These are phyloP conservation scores for Nitzschia sp. DNA, from an alignment of 108 stramenopile genomes.

Conservation along the genomic window DNA sequence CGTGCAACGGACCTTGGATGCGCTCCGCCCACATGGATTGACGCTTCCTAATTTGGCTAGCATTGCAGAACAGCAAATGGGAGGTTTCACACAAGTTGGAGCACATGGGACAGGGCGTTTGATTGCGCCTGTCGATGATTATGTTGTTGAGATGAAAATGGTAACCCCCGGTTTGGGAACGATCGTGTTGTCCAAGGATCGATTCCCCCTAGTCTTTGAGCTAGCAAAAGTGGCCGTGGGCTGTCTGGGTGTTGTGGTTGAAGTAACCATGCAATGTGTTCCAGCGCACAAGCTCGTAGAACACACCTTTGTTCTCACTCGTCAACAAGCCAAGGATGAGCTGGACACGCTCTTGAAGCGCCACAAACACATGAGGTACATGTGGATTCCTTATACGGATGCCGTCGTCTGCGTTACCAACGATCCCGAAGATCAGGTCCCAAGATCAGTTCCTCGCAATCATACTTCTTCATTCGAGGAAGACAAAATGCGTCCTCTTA, in stretches of 20 bases:
- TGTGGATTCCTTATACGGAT: slow-evolving; percentile 99
- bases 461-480: slow-evolving; percentile 9
- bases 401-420: slow-evolving; percentile 94
- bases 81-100: slow-evolving; percentile 91
- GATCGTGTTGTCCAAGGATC: slow-evolving; percentile 65
- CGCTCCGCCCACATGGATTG: slow-evolving; percentile 66
- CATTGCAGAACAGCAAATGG: slow-evolving; percentile 97
- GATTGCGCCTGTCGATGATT: slow-evolving; percentile 93
- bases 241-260: slow-evolving; percentile 92
- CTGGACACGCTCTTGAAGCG: slow-evolving; percentile 53
- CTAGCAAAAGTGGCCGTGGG: slow-evolving; percentile 91
- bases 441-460: slow-evolving; percentile 26
- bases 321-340: slow-evolving; percentile 73
- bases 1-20: slow-evolving; percentile 71
- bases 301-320: slow-evolving; percentile 84
- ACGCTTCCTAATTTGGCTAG: slow-evolving; percentile 95
- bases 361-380: slow-evolving; percentile 95
- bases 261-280: slow-evolving; percentile 88
- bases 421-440: slow-evolving; percentile 66
- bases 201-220: slow-evolving; percentile 73
- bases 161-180: slow-evolving; percentile 86
- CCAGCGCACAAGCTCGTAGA: slow-evolving; percentile 89
- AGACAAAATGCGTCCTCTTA: slow-evolving; percentile 60
- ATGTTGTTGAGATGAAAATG: slow-evolving; percentile 83
- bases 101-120: slow-evolving; percentile 96